Evolutionary conservation across 257 asterid species (phyloP).

Genomic region (Solanum pinnatisectum): DNA sequence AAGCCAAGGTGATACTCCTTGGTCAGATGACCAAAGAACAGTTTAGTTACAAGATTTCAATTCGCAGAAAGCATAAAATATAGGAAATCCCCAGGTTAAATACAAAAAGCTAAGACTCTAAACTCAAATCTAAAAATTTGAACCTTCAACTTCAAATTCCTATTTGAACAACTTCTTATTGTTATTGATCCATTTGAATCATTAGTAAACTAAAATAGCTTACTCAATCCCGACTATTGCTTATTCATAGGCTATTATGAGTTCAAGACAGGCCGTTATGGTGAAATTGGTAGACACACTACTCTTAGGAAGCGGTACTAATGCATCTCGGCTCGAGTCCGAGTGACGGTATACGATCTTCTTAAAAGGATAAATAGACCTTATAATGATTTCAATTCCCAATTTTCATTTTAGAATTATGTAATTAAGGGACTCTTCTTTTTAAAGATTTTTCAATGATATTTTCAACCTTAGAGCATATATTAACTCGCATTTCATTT

Average conservation of each 20-base stretch:
- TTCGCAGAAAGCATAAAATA: neutral
- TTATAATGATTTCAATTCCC: neutral
- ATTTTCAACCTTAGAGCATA: neutral
- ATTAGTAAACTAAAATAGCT: neutral
- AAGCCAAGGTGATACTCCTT: neutral
- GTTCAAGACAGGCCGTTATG: neutral
- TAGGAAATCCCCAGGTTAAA: neutral
- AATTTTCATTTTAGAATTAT: neutral
- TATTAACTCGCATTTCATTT: neutral
- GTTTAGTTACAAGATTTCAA: too few species aligned
- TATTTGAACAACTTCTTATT: neutral
- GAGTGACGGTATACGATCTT: neutral
- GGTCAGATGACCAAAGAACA: neutral
- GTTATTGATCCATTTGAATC: neutral
- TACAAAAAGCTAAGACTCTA: neutral
- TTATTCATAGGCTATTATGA: neutral
- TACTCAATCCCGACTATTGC: neutral
- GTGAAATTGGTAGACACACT: neutral
- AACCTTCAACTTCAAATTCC: neutral
- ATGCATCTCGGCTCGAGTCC: neutral
- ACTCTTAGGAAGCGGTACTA: neutral
- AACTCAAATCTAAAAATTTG: neutral
- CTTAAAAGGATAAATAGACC: neutral
- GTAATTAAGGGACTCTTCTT: neutral
- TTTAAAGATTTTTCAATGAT: neutral